Percentiles rank a stretch among this genome's conserved stretches.
phyloP scores from a whole-genome alignment of 768 basidiomycete genomes.

The Russula emetica region DNA sequence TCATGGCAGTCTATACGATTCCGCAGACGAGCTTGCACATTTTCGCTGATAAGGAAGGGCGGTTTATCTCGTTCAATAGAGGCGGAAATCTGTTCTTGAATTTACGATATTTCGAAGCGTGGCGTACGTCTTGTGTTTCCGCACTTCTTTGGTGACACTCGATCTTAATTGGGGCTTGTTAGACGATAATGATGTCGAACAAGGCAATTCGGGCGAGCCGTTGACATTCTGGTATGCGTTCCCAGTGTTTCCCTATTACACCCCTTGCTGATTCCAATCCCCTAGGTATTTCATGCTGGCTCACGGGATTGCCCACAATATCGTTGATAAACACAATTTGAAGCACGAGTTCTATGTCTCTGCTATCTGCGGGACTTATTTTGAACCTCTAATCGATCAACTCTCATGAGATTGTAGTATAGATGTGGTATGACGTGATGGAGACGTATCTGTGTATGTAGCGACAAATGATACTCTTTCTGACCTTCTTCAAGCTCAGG shows the following conservation, averaged over 20 bases:
- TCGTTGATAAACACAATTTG: slow-evolving; percentile 81
- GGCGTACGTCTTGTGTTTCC: slow-evolving; percentile 56
- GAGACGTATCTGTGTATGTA: neutral
- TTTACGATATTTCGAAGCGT: slow-evolving; percentile 75
- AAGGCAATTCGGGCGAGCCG: slow-evolving; percentile 53
- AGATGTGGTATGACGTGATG: neutral
- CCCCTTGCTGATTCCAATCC: neutral
- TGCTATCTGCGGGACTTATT: slow-evolving; percentile 71
- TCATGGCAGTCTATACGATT: slow-evolving; percentile 69
- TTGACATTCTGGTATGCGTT: slow-evolving; percentile 69
- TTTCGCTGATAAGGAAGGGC: slow-evolving; percentile 73
- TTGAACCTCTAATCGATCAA: slow-evolving; percentile 37
- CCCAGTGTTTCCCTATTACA: neutral
- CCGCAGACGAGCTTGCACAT: slow-evolving; percentile 73
- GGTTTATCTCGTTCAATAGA: slow-evolving; percentile 89
- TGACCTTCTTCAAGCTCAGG: too few species aligned
- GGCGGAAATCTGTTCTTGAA: slow-evolving; percentile 87
- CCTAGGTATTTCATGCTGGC: slow-evolving; percentile 85
- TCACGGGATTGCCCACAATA: slow-evolving; percentile 90
- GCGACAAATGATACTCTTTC: too few species aligned
- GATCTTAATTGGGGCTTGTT: neutral
- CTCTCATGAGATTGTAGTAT: neutral
- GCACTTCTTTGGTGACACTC: neutral
- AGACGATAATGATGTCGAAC: slow-evolving; percentile 71
- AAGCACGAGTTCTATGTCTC: slow-evolving; percentile 96